Base-by-base conservation (phyloP, 768 basidiomycete species). In the Amylocystis lapponica region DNA sequence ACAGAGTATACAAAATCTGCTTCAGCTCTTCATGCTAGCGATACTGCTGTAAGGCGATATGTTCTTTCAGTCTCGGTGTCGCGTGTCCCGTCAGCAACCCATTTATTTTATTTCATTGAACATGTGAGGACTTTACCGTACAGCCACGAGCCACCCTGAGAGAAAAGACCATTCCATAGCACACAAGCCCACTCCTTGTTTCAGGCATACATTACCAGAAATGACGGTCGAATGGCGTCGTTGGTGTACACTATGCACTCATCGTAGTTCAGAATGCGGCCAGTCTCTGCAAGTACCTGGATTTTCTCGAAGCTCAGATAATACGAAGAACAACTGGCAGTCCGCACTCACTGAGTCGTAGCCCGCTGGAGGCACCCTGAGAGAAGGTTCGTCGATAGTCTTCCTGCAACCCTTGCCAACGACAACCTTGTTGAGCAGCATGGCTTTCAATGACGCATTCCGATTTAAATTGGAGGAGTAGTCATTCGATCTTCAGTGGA, bases 381-480 rank as follows among this genome's bases (percentile, higher is more conserved):
- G 52, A 3, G 59, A 62, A 4, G 75, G 69, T 49, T 71, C 76
- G 50, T 83, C 78, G 14, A 76, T 72, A 22, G 72, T 68, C 65
- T 83, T 65, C 60, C 84, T 86, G 52, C 71, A 77, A 4, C 81
- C 82, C 52, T 76, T 81, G 21, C 83, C 83, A 19, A 83, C 82
- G 12, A 84, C 66, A 17, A 86, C 83, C 53, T 84, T 85, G 62
- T 83, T 85, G 41, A 86, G 63, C n/a, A 86, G 68, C 30, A 86
- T 81, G 0, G 78, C 78, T 51, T 83, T 83, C 49, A 76, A 59
- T 11, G 25, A 21, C 6, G 39, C 17, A n/a, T 30, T 35, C 32
- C 70, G 62, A 47, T 71, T 74, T 40, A 72, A 67, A 46, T 81
- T 83, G 39, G 65, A 67, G 10, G 81, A 81, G 55, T 86, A 86